Base-by-base conservation (phyloP, 169 alveolate species). In the Theileria orientalis region DNA sequence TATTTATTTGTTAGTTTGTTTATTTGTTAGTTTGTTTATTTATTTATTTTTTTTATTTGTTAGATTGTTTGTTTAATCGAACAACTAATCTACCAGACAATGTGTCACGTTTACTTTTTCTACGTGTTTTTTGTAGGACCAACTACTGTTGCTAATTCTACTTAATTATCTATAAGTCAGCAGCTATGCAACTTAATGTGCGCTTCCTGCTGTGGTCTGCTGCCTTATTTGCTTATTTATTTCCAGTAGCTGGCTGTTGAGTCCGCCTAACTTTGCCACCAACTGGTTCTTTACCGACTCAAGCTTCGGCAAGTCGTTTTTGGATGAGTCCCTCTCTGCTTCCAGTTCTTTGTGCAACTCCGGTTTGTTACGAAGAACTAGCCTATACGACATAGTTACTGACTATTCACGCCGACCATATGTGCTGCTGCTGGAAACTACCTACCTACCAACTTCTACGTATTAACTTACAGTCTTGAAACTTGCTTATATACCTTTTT, bases 401-500 rank as follows among this genome's bases (percentile, higher is more conserved):
- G 3, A 59, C 46, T 19, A 14, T 59, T 33, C 3, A 2, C n/a
- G 25, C 7, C 25, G 19, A 5, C 1, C 19, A 25, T 46, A 46
- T 46, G 19, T 46, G 14, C 54, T 46, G 54, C 19, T 5, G 54
- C 19, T 46, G 19, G 54, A 25, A 46, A 25, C 6, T 46, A n/a
- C 16, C 54, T n/a, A n/a, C n/a, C n/a, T n/a, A n/a, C n/a, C n/a
- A n/a, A n/a, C n/a, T n/a, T n/a, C 14, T 14, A 44, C n/a, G 16
- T 44, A 16, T 14, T 14, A 44, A 69, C 76, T 5, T 70, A 77
- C 88, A 80, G 51, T 9, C 83, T n/a, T 13, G 88, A 71, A 56
- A 72, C 88, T 52, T 80, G 88, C 71, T 80, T 80, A 61, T 80
- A 80, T 2, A 80, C 88, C 29, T 64, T 25, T 41, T 54, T 61